Evolutionary conservation across 176 grass and related monocot species (phyloP), one percentile per base, ranked within the genome.

Genomic region (Musa schizocarpa): DNA sequence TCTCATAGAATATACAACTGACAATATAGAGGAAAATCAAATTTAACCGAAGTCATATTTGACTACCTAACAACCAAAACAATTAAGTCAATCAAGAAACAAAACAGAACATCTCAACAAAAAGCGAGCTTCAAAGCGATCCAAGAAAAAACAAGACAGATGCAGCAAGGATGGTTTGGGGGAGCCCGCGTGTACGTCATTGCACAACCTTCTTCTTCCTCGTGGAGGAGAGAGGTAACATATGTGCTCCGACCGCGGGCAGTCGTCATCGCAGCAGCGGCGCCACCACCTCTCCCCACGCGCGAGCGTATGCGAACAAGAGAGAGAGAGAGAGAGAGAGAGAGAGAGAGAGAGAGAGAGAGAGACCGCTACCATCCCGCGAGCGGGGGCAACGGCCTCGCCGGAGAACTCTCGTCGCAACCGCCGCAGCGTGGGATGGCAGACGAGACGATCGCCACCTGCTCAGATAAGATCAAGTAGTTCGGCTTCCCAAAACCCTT

Each of bases 381-480:
- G 34, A 43, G 34, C 34, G 57, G 57, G 57, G 57, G 57, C 57
- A 61, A 61, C 57, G 14, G 57, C 57, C 57, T 61, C 57, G 57
- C 13, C 57, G 57, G 14, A 61, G 57, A 19, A 19, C 1, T 8
- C 57, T 61, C 4, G 17, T n/a, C 14, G 57, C 2, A 19, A 8
- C 57, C 19, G 57, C 13, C 3, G 57, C 57, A 17, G 19, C 55
- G 55, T 17, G n/a, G 57, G 16, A 43, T 43, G 34, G 34, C 34
- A 43, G 57, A 61, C 17, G 0, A 14, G 57, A n/a, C 57, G 57
- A 17, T 19, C 14, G 57, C 57, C 7, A 1, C 57, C 0, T 9
- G 57, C 57, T 61, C 57, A 1, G 57, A 61, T 61, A 61, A 61
- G 57, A 61, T 61, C 57, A 61, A 61, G 57, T 61, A 61, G 57